Conservation (phyloP, 441 rosid species). For the Macaranga tanarius region DNA sequence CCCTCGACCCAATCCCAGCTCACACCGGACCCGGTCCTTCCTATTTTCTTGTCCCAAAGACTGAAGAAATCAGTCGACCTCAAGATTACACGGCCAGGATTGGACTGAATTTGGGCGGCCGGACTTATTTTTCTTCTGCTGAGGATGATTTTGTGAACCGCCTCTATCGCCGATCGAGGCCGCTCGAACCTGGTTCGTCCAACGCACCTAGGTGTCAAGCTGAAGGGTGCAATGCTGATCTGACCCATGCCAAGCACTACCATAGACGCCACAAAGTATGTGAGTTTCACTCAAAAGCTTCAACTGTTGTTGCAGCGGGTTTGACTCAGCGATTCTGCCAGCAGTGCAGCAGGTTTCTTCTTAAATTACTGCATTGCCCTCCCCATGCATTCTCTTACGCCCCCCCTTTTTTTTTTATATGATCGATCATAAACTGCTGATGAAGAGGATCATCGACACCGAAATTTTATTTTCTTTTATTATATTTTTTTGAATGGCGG, state of each 20-base stretch:
- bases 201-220: slow-evolving; percentile 84
- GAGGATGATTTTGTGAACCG: slow-evolving; percentile 90
- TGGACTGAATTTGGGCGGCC: slow-evolving; percentile 85
- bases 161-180: slow-evolving; percentile 74
- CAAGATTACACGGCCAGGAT: slow-evolving; percentile 61
- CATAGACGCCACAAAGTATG: slow-evolving; percentile 97
- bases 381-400: slow-evolving; percentile 24
- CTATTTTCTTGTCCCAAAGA: slow-evolving; percentile 60
- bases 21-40: slow-evolving; percentile 26
- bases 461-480: too few relatives aligned
- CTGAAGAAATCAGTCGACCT: slow-evolving; percentile 57
- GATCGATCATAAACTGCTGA: too few relatives aligned
- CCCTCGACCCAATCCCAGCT: slow-evolving; percentile 30
- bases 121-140: slow-evolving; percentile 86
- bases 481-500: slow-evolving; percentile 4
- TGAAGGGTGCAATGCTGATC: slow-evolving; percentile 94
- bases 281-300: slow-evolving; percentile 91
- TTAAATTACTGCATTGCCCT: slow-evolving; percentile 32
- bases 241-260: slow-evolving; percentile 88
- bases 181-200: slow-evolving; percentile 47
- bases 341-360: slow-evolving; percentile 94
- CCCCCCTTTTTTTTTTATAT: too few relatives aligned
- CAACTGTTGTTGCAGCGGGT: slow-evolving; percentile 82
- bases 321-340: slow-evolving; percentile 97
- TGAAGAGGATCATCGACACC: too few relatives aligned